Percentiles rank a stretch among this genome's conserved stretches.
These are phyloP conservation scores for Rhodotorula taiwanensis DNA, from an alignment of 768 basidiomycete genomes.

Conservation along the genomic window DNA sequence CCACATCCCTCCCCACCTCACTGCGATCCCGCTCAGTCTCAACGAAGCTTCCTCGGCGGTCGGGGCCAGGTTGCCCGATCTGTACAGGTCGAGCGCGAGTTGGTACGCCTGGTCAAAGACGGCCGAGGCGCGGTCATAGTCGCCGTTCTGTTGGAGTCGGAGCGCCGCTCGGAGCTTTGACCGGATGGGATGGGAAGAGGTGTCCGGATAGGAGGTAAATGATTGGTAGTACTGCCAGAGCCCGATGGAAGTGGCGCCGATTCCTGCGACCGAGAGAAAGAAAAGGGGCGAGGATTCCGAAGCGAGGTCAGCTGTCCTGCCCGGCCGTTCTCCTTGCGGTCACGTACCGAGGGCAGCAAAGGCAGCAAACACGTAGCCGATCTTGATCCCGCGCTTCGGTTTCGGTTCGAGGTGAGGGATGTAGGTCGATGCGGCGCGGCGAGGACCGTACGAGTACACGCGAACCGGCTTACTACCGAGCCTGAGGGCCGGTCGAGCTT, in stretches of 20 bases:
- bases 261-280: slow-evolving; percentile 6
- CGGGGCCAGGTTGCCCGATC: neutral
- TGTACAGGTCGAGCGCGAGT: slow-evolving; percentile 21
- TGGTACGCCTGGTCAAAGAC: slow-evolving; percentile 29
- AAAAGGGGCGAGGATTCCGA: neutral
- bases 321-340: too few relatives aligned
- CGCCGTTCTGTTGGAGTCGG: neutral
- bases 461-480: too few relatives aligned
- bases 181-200: slow-evolving; percentile 21
- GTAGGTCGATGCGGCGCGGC: slow-evolving; percentile 8
- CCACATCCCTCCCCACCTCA: slow-evolving; percentile 34
- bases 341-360: slow-evolving; percentile 30
- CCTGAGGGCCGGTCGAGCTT: too few relatives aligned
- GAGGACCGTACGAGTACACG: too few relatives aligned
- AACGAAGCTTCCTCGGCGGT: slow-evolving; percentile 6
- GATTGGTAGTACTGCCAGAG: slow-evolving; percentile 33
- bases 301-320: too few relatives aligned
- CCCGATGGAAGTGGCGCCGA: slow-evolving; percentile 30
- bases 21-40: slow-evolving; percentile 26
- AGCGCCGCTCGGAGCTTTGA: slow-evolving; percentile 33
- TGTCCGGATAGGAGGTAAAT: slow-evolving; percentile 34
- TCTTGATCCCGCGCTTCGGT: slow-evolving; percentile 20
- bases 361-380: slow-evolving; percentile 21
- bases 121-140: slow-evolving; percentile 5
- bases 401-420: slow-evolving; percentile 4